Evolutionary conservation across 164 flowering plant species (phyloP).

Genomic region (Chimonanthus praecox): DNA sequence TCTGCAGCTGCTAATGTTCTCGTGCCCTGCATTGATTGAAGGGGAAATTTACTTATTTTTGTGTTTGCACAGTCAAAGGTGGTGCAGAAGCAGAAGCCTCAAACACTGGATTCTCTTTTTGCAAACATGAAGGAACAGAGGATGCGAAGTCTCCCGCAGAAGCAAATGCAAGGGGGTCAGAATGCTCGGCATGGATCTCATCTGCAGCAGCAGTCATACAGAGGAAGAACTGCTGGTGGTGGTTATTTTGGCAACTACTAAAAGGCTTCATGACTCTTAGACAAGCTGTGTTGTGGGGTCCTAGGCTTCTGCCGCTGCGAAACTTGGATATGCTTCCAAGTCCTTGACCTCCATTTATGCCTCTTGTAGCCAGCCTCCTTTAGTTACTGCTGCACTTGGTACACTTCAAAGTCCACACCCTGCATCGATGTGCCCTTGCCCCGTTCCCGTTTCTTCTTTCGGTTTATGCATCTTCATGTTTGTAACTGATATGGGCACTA

Average conservation of each 20-base stretch:
- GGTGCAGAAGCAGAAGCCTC: constrained; percentile 48
- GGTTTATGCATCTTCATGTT: too few relatives aligned
- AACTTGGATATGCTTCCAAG: too few relatives aligned
- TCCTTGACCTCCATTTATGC: too few relatives aligned
- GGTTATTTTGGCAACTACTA: background rate
- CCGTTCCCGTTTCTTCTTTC: too few relatives aligned
- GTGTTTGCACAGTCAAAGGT: constrained; percentile 12
- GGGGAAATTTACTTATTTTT: too few relatives aligned
- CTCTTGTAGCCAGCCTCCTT: too few relatives aligned
- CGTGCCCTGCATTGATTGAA: too few relatives aligned
- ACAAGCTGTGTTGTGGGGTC: background rate
- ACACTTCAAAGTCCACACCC: too few relatives aligned
- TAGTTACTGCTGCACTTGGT: too few relatives aligned
- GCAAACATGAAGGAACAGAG: constrained; percentile 91
- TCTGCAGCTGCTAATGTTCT: too few relatives aligned
- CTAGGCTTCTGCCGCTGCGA: background rate
- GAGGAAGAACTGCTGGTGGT: constrained; percentile 28
- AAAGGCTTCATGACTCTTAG: background rate
- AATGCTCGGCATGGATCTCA: constrained; percentile 14
- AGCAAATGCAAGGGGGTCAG: constrained; percentile 18
- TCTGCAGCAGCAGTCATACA: constrained; percentile 29
- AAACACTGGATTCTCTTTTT: constrained; percentile 78
- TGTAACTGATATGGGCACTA: too few relatives aligned
- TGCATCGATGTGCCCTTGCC: too few relatives aligned
- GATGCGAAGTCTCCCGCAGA: constrained; percentile 38